Evolutionary conservation across 179 eudicot genomes (phyloP).

Genomic region (Dionaea muscipula): DNA sequence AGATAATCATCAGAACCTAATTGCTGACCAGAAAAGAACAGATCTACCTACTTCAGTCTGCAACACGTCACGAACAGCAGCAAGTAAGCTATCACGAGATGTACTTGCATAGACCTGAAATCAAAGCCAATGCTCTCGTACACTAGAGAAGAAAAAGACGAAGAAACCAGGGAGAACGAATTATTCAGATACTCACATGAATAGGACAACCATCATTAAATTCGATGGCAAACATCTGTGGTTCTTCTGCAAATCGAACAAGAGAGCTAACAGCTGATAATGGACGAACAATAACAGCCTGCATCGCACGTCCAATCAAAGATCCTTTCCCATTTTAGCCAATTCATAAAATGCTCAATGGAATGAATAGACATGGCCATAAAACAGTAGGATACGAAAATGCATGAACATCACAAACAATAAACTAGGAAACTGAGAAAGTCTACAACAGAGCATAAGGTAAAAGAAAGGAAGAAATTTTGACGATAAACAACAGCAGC

Average conservation of each 20-base stretch:
- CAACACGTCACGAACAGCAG: constrained; percentile 82
- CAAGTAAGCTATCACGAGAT: constrained; percentile 96
- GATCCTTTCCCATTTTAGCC: too few species aligned
- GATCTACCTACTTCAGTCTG: constrained; percentile 91
- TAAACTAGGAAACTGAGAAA: too few species aligned
- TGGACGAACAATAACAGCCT: constrained; percentile 96
- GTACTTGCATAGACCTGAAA: constrained; percentile 96
- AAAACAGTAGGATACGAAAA: too few species aligned
- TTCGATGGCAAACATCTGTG: constrained; percentile 97
- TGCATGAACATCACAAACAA: too few species aligned
- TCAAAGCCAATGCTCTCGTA: background rate
- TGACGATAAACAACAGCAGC: too few species aligned
- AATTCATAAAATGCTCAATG: too few species aligned
- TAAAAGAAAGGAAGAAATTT: too few species aligned
- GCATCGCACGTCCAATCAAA: too few species aligned
- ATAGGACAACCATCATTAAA: constrained; percentile 95
- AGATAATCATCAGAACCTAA: background rate
- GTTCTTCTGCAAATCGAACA: constrained; percentile 97
- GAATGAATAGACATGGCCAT: too few species aligned
- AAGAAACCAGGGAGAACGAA: constrained; percentile 5
- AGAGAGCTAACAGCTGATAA: constrained; percentile 73
- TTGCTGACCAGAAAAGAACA: constrained; percentile 24
- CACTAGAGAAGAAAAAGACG: constrained; percentile 6
- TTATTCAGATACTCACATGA: constrained; percentile 46
- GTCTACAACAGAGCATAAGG: too few species aligned